phyloP scores from a whole-genome alignment of 2,329 filamentous ascomycete species.

The Paecilomyces niveus region DNA sequence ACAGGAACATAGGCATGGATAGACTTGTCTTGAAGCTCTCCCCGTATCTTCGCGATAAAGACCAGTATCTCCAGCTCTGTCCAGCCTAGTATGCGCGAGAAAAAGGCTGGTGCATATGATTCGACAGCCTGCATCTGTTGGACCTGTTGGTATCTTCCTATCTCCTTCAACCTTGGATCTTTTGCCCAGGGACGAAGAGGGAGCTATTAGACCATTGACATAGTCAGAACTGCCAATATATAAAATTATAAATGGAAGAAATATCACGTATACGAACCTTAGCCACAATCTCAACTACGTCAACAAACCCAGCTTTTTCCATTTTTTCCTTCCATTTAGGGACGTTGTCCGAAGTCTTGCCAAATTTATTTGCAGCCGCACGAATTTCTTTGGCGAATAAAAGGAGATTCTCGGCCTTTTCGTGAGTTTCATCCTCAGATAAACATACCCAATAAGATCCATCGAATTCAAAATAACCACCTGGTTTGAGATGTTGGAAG shows the following conservation, averaged over 20 bases:
- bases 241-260: slow-evolving; percentile 12
- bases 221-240: slow-evolving; percentile 3
- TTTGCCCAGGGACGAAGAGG: not conserved
- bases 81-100: not conserved
- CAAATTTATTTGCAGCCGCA: slow-evolving; percentile 23
- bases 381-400: slow-evolving; percentile 20
- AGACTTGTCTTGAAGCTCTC: slow-evolving; percentile 7
- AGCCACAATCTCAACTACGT: slow-evolving; percentile 10
- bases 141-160: not conserved
- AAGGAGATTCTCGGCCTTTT: slow-evolving; percentile 16
- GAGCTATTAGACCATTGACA: not conserved
- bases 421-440: slow-evolving; percentile 22
- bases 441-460: slow-evolving; percentile 14
- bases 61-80: not conserved
- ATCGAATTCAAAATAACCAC: slow-evolving; percentile 43
- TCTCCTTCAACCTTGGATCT: not conserved
- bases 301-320: slow-evolving; percentile 6
- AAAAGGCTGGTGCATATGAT: not conserved
- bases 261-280: slow-evolving; percentile 5
- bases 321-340: slow-evolving; percentile 11
- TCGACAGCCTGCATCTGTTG: not conserved
- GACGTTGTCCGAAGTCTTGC: slow-evolving; percentile 15
- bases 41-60: slow-evolving; percentile 9
- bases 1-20: not conserved
- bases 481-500: slow-evolving; percentile 31